phyloP scores from a whole-genome alignment of 768 basidiomycete genomes.

The Trametes coccinea region DNA sequence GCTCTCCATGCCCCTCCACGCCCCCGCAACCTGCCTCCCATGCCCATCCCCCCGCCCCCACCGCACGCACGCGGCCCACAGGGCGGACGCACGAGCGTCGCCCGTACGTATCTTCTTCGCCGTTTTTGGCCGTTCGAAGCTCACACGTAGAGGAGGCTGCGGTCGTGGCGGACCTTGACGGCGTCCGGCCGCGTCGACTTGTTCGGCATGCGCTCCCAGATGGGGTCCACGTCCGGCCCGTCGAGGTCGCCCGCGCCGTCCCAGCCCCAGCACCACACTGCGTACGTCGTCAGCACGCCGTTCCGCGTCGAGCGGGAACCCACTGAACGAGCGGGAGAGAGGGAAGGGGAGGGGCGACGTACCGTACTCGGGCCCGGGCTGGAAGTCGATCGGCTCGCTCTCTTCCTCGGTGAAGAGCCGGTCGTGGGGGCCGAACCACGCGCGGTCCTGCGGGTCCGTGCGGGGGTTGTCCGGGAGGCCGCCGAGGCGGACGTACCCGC shows the following conservation, averaged over 20 bases:
- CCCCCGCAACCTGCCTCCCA: too few relatives aligned
- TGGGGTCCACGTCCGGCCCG: slow-evolving; percentile 96
- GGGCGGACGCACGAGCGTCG: too few relatives aligned
- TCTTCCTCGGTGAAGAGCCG: slow-evolving; percentile 91
- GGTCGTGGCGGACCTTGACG: slow-evolving; percentile 70
- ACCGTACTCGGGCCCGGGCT: slow-evolving; percentile 86
- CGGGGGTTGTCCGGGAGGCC: slow-evolving; percentile 94
- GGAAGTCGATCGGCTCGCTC: slow-evolving; percentile 71
- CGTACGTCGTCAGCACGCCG: not conserved
- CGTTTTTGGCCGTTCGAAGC: not conserved
- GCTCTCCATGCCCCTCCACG: not conserved
- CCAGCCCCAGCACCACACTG: slow-evolving; percentile 99
- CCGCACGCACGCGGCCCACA: too few relatives aligned
- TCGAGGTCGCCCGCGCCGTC: slow-evolving; percentile 98
- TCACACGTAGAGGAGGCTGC: slow-evolving; percentile 21
- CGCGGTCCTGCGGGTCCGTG: slow-evolving; percentile 95
- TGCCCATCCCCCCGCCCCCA: too few relatives aligned
- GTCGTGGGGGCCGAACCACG: slow-evolving; percentile 98
- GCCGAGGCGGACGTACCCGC: slow-evolving; percentile 93
- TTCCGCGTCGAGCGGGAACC: too few relatives aligned
- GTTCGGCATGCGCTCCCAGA: slow-evolving; percentile 88
- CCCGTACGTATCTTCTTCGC: not conserved
- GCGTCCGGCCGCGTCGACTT: slow-evolving; percentile 57
- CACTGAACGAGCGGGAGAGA: not conserved
- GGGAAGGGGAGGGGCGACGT: slow-evolving; percentile 33